A percentile compares a stretch with the other conserved stretches of the same genome.
These are phyloP conservation scores for Peronospora destructor DNA, from an alignment of 352 stramenopile species.

Conservation along the genomic window DNA sequence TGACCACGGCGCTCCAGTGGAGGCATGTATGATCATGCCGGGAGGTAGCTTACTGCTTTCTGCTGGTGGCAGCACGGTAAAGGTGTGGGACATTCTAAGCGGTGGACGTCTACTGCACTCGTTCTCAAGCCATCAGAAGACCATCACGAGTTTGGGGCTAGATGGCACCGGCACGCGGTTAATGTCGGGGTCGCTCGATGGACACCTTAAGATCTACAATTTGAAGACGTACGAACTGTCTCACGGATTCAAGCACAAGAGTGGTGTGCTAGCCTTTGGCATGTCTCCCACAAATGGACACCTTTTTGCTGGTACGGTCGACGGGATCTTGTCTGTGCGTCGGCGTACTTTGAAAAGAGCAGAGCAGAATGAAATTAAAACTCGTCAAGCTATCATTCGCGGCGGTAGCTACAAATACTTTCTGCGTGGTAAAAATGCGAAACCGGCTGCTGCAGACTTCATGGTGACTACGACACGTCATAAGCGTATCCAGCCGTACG, in stretches of 20 bases:
- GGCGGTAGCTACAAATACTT: constrained; percentile 88
- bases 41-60: constrained; percentile 78
- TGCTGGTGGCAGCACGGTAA: constrained; percentile 85
- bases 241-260: constrained; percentile 86
- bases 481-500: constrained; percentile 89
- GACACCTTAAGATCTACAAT: constrained; percentile 92
- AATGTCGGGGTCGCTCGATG: constrained; percentile 86
- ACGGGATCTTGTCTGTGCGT: constrained; percentile 80
- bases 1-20: constrained; percentile 85
- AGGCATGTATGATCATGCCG: constrained; percentile 82
- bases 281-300: constrained; percentile 84
- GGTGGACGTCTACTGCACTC: constrained; percentile 79
- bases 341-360: constrained; percentile 63
- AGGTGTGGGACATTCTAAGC: constrained; percentile 90
- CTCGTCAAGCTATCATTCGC: constrained; percentile 63
- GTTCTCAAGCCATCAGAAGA: constrained; percentile 91
- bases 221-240: constrained; percentile 87
- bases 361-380: constrained; percentile 61
- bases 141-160: constrained; percentile 86
- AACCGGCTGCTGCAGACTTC: constrained; percentile 66
- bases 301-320: constrained; percentile 66
- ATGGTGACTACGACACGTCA: constrained; percentile 76
- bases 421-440: constrained; percentile 80
- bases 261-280: constrained; percentile 69
- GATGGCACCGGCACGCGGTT: constrained; percentile 85